Evolutionary conservation across 139 green algal genomes (phyloP), one percentile per base, ranked within the genome.

Genomic region (Auxenochlorella pyrenoidosa): DNA sequence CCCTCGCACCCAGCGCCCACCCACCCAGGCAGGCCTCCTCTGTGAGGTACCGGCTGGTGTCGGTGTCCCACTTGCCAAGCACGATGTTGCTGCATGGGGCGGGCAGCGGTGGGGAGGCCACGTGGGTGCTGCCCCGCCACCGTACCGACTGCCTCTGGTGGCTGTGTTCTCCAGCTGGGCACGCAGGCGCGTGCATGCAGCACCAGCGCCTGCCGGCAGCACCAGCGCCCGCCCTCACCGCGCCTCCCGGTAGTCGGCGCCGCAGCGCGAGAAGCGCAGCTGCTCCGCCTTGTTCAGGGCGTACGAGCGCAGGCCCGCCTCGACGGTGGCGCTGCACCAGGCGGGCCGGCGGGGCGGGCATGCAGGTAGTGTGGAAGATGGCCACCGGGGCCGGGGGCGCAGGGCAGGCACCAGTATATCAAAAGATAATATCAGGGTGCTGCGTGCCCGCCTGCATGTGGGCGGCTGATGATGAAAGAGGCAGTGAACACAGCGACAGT

Each of bases 261-360:
- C 87, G 16, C 84, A 65, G 34, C 68, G 68, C 13, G 68, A 43
- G 78, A 95, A 96, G n/a, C 90, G 78, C 34, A 88, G 75, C 68
- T 83, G 81, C 86, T 95, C 92, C 34, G 87, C 84, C 79, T 90
- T 89, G n/a, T 66, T 94, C n/a, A 96, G 75, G 19, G 72, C 68
- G 59, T 88, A 86, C 16, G 91, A 90, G 5, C 89, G 87, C 32
- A 95, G 84, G 1, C 94, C 94, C 21, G 91, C 91, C 32, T 83
- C 86, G 16, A 96, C 44, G n/a, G 88, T 89, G 41, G 93, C 78
- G 38, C 72, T 41, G 72, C 72, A 26, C 28, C 24, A 36, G 63
- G 13, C 26, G 24, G 5, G 63, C 24, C 36, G 63, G 63, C 63
- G 36, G 5, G 5, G 2, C 4, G 30, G 32, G 63, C 63, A 71